Conservation (phyloP, 2,329 filamentous ascomycete genomes). For the Colletotrichum chlorophyti region DNA sequence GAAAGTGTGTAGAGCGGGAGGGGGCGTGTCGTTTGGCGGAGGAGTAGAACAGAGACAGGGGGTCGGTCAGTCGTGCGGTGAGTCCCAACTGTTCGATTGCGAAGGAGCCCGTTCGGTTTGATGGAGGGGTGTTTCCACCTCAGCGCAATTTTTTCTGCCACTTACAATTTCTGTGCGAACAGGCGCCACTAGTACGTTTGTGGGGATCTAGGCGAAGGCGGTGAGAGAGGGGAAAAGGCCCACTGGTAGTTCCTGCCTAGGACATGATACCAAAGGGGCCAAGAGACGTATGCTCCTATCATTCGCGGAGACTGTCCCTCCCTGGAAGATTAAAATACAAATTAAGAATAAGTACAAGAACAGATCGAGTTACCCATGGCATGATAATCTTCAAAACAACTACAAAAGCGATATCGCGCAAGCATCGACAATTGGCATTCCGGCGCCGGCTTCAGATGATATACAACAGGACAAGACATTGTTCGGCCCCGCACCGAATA, state of each 20-base stretch:
- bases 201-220: slow-evolving; percentile 48
- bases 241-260: too few species aligned
- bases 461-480: background rate
- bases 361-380: too few species aligned
- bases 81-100: slow-evolving; percentile 17
- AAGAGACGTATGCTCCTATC: background rate
- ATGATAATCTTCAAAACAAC: too few species aligned
- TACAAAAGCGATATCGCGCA: too few species aligned
- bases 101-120: slow-evolving; percentile 21
- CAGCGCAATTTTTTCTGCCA: slow-evolving; percentile 27
- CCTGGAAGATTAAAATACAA: background rate
- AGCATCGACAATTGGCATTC: too few species aligned
- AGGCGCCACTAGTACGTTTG: slow-evolving; percentile 15
- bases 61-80: slow-evolving; percentile 27
- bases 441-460: too few species aligned
- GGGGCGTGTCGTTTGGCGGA: slow-evolving; percentile 27
- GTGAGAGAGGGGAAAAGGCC: slow-evolving; percentile 33
- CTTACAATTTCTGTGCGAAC: slow-evolving; percentile 28
- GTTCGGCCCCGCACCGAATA: slow-evolving; percentile 4
- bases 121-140: slow-evolving; percentile 27
- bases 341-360: background rate
- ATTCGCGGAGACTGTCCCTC: background rate
- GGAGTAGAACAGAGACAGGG: slow-evolving; percentile 28
- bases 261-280: too few species aligned
- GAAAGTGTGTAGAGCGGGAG: slow-evolving; percentile 18